Evolutionary conservation across 2,329 filamentous ascomycete species (phyloP).

Genomic region (Macrophomina phaseolina): DNA sequence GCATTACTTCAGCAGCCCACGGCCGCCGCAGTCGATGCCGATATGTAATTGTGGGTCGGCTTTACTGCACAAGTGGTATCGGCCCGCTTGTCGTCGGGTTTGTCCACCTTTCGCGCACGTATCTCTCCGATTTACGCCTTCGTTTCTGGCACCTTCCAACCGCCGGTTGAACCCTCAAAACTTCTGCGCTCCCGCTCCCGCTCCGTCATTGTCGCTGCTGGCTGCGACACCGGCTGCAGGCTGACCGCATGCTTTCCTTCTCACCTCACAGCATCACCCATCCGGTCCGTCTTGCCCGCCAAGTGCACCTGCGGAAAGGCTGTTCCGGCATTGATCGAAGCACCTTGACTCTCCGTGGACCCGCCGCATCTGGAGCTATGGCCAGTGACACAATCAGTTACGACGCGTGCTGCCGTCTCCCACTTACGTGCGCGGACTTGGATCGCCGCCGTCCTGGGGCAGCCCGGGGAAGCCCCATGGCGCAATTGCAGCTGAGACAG

Average conservation of each 20-base stretch:
- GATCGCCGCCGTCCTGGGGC: slow-evolving; percentile 13
- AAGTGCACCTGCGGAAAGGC: slow-evolving; percentile 17
- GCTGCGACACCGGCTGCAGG: slow-evolving; percentile 15
- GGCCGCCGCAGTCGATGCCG: slow-evolving; percentile 22
- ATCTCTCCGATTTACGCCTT: slow-evolving; percentile 8
- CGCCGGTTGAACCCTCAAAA: not conserved
- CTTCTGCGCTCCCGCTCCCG: not conserved
- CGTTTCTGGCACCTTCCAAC: slow-evolving; percentile 21
- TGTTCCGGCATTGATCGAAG: slow-evolving; percentile 22
- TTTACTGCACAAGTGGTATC: slow-evolving; percentile 21
- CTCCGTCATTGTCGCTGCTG: not conserved
- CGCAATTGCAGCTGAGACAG: slow-evolving; percentile 1
- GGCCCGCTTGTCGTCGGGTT: slow-evolving; percentile 24
- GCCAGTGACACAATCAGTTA: slow-evolving; percentile 22
- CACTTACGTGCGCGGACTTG: slow-evolving; percentile 11
- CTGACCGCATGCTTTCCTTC: slow-evolving; percentile 12
- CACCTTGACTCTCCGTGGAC: slow-evolving; percentile 15
- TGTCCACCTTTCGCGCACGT: slow-evolving; percentile 24
- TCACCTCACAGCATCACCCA: not conserved
- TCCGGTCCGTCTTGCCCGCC: slow-evolving; percentile 1
- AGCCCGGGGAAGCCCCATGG: slow-evolving; percentile 15
- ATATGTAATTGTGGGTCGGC: slow-evolving; percentile 26
- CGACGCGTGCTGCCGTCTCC: slow-evolving; percentile 13
- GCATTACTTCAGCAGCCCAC: slow-evolving; percentile 28
- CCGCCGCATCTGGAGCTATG: slow-evolving; percentile 24